Evolutionary conservation across 768 basidiomycete genomes (phyloP).

Genomic region (Dacryopinax spathularia): DNA sequence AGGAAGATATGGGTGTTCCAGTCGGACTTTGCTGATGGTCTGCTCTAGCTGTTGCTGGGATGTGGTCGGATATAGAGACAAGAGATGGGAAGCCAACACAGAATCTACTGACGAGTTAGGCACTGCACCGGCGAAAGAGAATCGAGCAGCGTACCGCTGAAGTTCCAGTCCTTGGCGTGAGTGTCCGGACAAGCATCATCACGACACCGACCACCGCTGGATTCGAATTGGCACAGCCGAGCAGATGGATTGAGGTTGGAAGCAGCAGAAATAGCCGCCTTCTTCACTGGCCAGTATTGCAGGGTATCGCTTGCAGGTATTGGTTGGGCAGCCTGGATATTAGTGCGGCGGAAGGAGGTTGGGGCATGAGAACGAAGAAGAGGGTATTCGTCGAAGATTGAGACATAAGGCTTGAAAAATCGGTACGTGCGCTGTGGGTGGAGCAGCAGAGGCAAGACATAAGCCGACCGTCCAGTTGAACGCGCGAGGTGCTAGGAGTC

Average conservation of each 20-base stretch:
- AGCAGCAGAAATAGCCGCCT: not conserved
- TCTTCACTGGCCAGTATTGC: not conserved
- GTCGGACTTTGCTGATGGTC: not conserved
- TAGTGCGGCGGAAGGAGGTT: not conserved
- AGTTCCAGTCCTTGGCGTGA: not conserved
- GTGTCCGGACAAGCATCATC: not conserved
- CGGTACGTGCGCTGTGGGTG: not conserved
- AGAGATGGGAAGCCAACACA: not conserved
- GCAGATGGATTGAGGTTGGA: not conserved
- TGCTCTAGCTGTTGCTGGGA: not conserved
- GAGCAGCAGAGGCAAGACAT: not conserved
- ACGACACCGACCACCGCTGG: not conserved
- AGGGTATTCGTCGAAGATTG: not conserved
- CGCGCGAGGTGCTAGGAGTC: not conserved
- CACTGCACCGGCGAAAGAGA: not conserved
- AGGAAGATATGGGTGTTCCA: not conserved
- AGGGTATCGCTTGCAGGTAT: not conserved
- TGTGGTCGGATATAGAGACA: not conserved
- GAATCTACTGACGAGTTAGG: not conserved
- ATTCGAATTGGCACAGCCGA: not conserved
- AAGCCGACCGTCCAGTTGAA: not conserved
- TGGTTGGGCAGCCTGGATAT: not conserved
- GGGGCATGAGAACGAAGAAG: not conserved
- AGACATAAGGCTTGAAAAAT: conserved; percentile 1
- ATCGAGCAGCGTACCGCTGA: not conserved